Base-by-base conservation (phyloP, 2,329 filamentous ascomycete genomes). In the Simplicillium sp. region DNA sequence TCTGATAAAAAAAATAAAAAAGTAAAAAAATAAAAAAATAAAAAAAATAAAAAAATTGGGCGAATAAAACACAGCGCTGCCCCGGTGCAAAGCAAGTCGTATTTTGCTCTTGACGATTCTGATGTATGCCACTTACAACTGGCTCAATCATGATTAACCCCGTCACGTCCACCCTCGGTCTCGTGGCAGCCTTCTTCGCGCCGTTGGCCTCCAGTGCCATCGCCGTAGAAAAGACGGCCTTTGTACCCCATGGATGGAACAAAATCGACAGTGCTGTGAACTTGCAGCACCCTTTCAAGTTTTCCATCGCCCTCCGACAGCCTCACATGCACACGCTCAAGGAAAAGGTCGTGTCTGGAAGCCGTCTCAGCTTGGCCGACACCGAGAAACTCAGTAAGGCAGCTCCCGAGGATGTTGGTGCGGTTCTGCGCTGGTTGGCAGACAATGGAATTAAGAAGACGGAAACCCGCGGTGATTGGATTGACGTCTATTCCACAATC, bases 401-500 rank as follows among this genome's bases (percentile, higher is more conserved):
- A 0, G 51, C 55, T 8, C 40, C 51, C 2, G 44, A 54, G 3
- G 57, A 64, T 7, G 54, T 65, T 8, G 42, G 58, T 9, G 45
- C 50, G 1, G 66, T 74, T 4, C 43, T 61, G 6, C 41, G 45
- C 7, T 74, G 70, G 71, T 55, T 74, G 2, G 50, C 49, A 20
- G 51, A 57, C 2, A 58, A 59, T 33, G 62, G 59, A 5, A 55
- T 73, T 17, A 45, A 46, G 5, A 49, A 60, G 15, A 47, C 56
- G 8, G 53, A 51, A 1, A 46, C 50, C 1, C 55, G 63, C 18
- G 59, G 61, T 16, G 59, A 68, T 12, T 67, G 66, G 58, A 51
- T 75, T 41, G 57, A 59, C 37, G 60, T 70, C 36, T 58, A 61
- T 32, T 58, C 64, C 1, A 67, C 66, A 0, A 65, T 66, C 8